These are phyloP conservation scores for Lichtheimia ramosa DNA, from an alignment of 371 early-diverging fungal species.

Conservation along the genomic window DNA sequence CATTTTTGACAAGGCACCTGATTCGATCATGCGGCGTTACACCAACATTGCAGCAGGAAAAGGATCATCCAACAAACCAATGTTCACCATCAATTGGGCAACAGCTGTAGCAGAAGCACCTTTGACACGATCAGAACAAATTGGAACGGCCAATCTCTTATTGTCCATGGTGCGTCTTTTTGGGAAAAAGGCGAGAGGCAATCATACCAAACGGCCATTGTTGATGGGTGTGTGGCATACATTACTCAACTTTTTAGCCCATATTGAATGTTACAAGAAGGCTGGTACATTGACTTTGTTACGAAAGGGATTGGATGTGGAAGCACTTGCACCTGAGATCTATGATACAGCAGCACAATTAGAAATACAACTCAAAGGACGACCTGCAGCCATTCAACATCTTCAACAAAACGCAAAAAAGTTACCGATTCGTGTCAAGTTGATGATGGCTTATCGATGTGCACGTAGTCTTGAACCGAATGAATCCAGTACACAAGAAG, in stretches of 20 bases:
- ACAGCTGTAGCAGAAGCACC: constrained; percentile 13
- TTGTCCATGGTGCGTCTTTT: constrained; percentile 37
- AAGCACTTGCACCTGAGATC: constrained; percentile 24
- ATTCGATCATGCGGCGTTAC: constrained; percentile 19
- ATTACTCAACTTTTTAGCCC: constrained; percentile 22
- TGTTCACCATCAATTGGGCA: constrained; percentile 34
- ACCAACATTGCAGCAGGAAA: constrained; percentile 17
- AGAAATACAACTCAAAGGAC: constrained; percentile 16
- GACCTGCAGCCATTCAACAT: constrained; percentile 2
- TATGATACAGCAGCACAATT: constrained; percentile 21
- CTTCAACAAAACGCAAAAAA: not conserved
- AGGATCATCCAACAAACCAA: constrained; percentile 11
- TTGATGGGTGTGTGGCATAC: constrained; percentile 33
- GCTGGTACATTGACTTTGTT: constrained; percentile 28
- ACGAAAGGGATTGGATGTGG: constrained; percentile 10
- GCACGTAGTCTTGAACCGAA: constrained; percentile 12
- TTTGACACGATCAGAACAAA: constrained; percentile 21
- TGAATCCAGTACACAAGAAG: constrained; percentile 10
- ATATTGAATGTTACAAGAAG: constrained; percentile 25
- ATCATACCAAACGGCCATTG: constrained; percentile 26
- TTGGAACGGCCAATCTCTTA: constrained; percentile 27
- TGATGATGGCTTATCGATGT: constrained; percentile 18
- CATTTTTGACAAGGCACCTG: constrained; percentile 19
- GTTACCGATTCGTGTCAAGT: constrained; percentile 1
- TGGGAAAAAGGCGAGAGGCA: constrained; percentile 19